Base-by-base conservation (phyloP, 78 protist species). In the Speleostelium caveatum region DNA sequence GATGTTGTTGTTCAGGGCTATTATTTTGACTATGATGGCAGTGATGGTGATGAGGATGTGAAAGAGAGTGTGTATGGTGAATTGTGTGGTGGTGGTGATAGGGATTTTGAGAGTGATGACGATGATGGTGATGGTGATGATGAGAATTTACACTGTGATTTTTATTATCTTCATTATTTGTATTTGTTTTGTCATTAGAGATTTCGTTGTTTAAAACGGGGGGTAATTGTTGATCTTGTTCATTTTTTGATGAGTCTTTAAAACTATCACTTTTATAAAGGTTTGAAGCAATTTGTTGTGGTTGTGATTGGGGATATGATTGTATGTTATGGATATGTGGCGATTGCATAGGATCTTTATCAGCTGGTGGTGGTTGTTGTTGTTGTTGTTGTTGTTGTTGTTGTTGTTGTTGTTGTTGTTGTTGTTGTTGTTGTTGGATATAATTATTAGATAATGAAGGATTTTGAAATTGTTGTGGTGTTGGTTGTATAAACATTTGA, bases 151-250 rank as follows among this genome's bases (percentile, higher is more conserved):
- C 53, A 45, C 53, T 45, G n/a, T 45, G 53, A 45, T 45, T 45
- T 14, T 45, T 45, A 45, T 45, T 45, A 45, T 45, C 10, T n/a
- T n/a, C n/a, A n/a, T n/a, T n/a, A n/a, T n/a, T n/a, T n/a, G n/a
- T n/a, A n/a, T n/a, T n/a, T n/a, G n/a, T n/a, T n/a, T 26, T 61
- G 76, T 49, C 49, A 60, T 71, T 39, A 60, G 41, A 49, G 76
- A 32, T 71, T 56, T 26, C 3, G 26, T 22, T n/a, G 45, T 45
- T 71, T 56, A 12, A 49, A 14, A 14, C 56, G 8, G 56, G 56
- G 8, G 56, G 14, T 14, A 49, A 49, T 14, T n/a, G n/a, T n/a
- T n/a, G n/a, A n/a, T n/a, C n/a, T n/a, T n/a, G n/a, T n/a, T n/a
- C n/a, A n/a, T n/a, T n/a, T n/a, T n/a, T n/a, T n/a, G n/a, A n/a